Evolutionary conservation across 345 rosid species (phyloP).

Genomic region (Passiflora organensis): DNA sequence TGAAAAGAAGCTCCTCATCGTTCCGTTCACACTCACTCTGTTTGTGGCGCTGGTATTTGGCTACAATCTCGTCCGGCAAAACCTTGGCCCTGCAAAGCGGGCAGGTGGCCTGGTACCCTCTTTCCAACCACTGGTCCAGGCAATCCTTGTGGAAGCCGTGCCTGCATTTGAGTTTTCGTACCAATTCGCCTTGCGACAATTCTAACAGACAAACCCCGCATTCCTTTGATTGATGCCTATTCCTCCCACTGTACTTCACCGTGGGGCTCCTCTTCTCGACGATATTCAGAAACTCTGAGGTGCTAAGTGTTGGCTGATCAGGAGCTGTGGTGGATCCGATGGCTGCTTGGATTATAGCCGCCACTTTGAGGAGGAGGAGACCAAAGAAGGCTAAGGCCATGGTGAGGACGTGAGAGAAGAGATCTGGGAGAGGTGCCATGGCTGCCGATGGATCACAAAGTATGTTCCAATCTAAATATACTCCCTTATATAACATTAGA

Average conservation of each 20-base stretch:
- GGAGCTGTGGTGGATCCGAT: constrained; percentile 4
- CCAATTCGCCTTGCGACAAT: constrained; percentile 36
- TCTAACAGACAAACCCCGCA: constrained; percentile 44
- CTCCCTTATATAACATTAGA: no score
- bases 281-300: constrained; percentile 29
- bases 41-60: constrained; percentile 18
- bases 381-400: constrained; percentile 28
- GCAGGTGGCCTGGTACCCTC: constrained; percentile 32
- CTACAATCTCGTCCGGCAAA: constrained; percentile 40
- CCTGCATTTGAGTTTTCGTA: constrained; percentile 35
- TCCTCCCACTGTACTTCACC: constrained; percentile 10
- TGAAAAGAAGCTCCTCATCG: constrained; percentile 38
- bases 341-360: constrained; percentile 23
- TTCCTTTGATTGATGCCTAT: neutral
- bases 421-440: constrained; percentile 34
- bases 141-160: constrained; percentile 51
- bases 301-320: constrained; percentile 12
- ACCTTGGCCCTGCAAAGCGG: constrained; percentile 50
- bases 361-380: constrained; percentile 26
- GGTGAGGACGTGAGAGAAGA: constrained; percentile 24
- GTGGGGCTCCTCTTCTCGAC: constrained; percentile 38
- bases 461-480: no score
- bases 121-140: constrained; percentile 44
- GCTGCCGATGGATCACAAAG: no score
- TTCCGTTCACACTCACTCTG: constrained; percentile 22